A percentile compares a stretch with the other conserved stretches of the same genome.
phyloP scores from a whole-genome alignment of 108 stramenopile genomes.

The Asterionellopsis glacialis region DNA sequence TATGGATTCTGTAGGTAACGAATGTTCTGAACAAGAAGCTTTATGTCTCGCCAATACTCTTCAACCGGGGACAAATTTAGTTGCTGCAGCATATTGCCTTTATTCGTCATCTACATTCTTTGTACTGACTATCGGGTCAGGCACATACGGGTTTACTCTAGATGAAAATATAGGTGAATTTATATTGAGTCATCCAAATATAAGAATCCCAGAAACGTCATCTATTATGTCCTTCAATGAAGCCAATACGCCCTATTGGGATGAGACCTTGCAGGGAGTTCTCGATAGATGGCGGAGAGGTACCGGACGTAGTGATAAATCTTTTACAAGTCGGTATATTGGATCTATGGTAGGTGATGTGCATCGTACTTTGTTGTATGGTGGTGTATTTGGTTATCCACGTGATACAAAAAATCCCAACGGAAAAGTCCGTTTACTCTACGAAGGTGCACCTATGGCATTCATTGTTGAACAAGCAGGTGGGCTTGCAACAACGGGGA shows the following conservation, averaged over 20 bases:
- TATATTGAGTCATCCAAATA: slow-evolving; percentile 82
- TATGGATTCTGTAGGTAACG: slow-evolving; percentile 39
- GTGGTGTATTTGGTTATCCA: slow-evolving; percentile 97
- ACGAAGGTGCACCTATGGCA: slow-evolving; percentile 96
- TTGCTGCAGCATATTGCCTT: slow-evolving; percentile 93
- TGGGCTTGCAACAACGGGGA: slow-evolving; percentile 73
- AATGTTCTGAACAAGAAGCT: slow-evolving; percentile 46
- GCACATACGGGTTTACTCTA: slow-evolving; percentile 92
- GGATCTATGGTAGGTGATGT: slow-evolving; percentile 99
- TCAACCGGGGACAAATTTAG: slow-evolving; percentile 88
- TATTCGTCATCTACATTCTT: slow-evolving; percentile 96
- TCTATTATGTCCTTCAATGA: slow-evolving; percentile 94
- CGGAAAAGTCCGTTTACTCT: slow-evolving; percentile 82
- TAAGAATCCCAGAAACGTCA: slow-evolving; percentile 80
- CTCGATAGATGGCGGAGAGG: slow-evolving; percentile 67
- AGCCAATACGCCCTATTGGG: slow-evolving; percentile 88
- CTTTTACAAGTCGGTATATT: slow-evolving; percentile 87
- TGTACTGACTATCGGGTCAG: slow-evolving; percentile 84
- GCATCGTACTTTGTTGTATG: slow-evolving; percentile 96
- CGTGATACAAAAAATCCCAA: slow-evolving; percentile 80
- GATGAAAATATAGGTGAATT: slow-evolving; percentile 96
- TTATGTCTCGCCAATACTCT: slow-evolving; percentile 80
- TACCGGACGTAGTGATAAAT: slow-evolving; percentile 49
- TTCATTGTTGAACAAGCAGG: slow-evolving; percentile 97
- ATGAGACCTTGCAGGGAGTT: slow-evolving; percentile 62